Evolutionary conservation across 2,329 filamentous ascomycete genomes (phyloP), one percentile per base, ranked within the genome.

Genomic region (Talaromyces piceae): DNA sequence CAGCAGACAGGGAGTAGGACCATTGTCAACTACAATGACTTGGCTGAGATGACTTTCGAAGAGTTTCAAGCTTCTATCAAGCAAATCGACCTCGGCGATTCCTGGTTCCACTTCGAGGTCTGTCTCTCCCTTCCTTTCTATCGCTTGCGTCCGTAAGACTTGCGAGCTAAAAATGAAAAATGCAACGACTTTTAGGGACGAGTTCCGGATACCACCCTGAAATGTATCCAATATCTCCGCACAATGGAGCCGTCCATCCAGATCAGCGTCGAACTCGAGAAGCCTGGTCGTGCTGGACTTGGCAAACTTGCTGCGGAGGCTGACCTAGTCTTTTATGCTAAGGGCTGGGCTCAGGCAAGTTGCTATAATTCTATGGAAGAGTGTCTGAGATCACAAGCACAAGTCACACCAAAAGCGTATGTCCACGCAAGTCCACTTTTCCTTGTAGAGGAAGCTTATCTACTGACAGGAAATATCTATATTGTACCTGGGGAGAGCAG

Each of bases 51-150:
- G 83, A 83, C 76, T 5, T 56, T 67, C 4, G 68, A 69, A 6
- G 86, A 88, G 65, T 87, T 89, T 54, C 61, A 64, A 13, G 53
- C 52, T 11, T 68, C 77, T 18, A 73, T 69, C 31, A 62, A 70
- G 20, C 61, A 58, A 22, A 64, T 81, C 44, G 59, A 60, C 4
- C 53, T 27, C n/a, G 45, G 61, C 7, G 59, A 67, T 30, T 58
- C 55, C 5, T 88, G 82, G 84, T 86, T 82, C 71, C 86, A 89
- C 70, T 88, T 88, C 58, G 85, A 88, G 74, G 83, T 82, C 63
- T 61, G 70, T 53, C 53, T 55, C 31, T 30, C 25, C 4, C 16
- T 13, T 13, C 23, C 3, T 9, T 50, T 28, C 13, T 37, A 45
- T 45, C 25, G 16, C 28, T 49, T 28, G 33, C 31, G 5, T 18